These are phyloP conservation scores for Dianthus caryophyllus DNA, from an alignment of 148 eudicot genomes.

Conservation along the genomic window DNA sequence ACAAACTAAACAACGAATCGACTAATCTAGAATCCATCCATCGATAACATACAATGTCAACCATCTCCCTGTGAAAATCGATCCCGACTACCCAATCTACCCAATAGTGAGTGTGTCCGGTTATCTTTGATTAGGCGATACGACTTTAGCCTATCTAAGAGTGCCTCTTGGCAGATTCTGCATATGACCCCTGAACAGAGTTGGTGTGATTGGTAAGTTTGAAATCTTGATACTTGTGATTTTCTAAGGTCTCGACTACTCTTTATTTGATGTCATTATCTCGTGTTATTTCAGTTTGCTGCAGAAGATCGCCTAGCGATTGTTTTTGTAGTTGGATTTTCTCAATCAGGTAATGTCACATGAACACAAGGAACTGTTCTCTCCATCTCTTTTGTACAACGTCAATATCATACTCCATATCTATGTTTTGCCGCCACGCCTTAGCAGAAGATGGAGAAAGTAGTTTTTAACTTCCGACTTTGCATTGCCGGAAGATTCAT, in stretches of 20 bases:
- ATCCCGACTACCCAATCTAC: too few species aligned
- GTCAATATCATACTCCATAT: not conserved
- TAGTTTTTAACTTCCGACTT: too few species aligned
- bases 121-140: too few species aligned
- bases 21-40: too few species aligned
- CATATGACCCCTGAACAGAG: conserved; percentile 52
- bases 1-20: too few species aligned
- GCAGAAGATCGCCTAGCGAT: conserved; percentile 86
- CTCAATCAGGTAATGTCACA: conserved; percentile 59
- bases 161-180: conserved; percentile 91
- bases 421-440: conserved; percentile 7
- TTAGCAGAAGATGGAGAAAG: conserved; percentile 91
- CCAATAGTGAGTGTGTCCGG: too few species aligned
- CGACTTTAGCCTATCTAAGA: too few species aligned
- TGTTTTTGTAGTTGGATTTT: conserved; percentile 86
- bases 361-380: not conserved
- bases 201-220: conserved; percentile 72
- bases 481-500: too few species aligned
- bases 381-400: not conserved
- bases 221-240: conserved; percentile 2
- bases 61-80: too few species aligned
- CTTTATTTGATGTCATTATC: not conserved
- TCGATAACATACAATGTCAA: too few species aligned
- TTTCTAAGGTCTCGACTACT: too few species aligned
- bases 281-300: conserved; percentile 50